Conservation (phyloP, 2,329 filamentous ascomycete species). For the Pseudocercospora fijiensis region DNA sequence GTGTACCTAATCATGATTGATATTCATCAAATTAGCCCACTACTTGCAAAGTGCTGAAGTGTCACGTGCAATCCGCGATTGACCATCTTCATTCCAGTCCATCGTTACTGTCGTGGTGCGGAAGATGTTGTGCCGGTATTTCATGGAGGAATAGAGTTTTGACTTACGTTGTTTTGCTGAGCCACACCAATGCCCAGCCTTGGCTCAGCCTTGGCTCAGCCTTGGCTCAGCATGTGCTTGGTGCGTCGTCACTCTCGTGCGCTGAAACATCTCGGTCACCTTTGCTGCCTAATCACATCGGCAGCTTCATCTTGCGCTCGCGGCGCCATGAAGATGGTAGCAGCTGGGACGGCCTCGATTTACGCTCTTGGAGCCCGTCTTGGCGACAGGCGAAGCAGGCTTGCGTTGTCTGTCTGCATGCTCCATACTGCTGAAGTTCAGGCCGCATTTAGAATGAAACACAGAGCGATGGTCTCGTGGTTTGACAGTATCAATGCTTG, state of each 20-base stretch:
- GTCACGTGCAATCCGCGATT: not conserved
- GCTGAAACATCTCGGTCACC: not conserved
- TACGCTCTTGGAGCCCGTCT: constrained; percentile 5
- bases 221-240: not conserved
- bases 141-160: not conserved
- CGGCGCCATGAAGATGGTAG: constrained; percentile 4
- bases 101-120: not conserved
- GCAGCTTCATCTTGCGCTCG: constrained; percentile 1
- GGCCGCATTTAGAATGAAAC: not conserved
- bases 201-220: not conserved
- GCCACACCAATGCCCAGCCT: constrained; percentile 6
- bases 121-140: not conserved
- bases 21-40: not conserved
- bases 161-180: constrained; percentile 8
- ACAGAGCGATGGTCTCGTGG: not conserved
- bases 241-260: not conserved
- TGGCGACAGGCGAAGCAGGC: constrained; percentile 19
- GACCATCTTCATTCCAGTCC: not conserved
- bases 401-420: constrained; percentile 10
- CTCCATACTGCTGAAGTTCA: constrained; percentile 8
- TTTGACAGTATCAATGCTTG: not conserved
- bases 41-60: not conserved
- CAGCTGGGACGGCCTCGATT: constrained; percentile 6
- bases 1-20: no score
- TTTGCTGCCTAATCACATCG: not conserved